Evolutionary conservation across 2,329 filamentous ascomycete genomes (phyloP).

Genomic region (Orbilia brochopaga): DNA sequence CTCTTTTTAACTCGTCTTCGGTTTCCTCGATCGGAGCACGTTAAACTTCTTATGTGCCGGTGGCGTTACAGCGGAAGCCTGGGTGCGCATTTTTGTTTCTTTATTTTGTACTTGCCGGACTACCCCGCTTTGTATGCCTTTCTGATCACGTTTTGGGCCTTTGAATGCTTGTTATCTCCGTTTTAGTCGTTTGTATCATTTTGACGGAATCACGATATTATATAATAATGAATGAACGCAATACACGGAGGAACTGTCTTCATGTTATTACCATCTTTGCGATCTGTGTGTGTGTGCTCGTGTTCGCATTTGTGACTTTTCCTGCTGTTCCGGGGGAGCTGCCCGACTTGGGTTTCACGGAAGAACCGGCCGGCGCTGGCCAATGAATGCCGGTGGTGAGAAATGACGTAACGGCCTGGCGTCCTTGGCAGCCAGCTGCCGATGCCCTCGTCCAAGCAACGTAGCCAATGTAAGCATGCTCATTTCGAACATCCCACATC

Average conservation of each 20-base stretch:
- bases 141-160: neutral
- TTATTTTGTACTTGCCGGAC: neutral
- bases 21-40: slow-evolving; percentile 4
- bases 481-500: too few species aligned
- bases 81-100: slow-evolving; percentile 8
- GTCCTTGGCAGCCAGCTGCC: slow-evolving; percentile 14
- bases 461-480: too few species aligned
- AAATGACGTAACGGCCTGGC: slow-evolving; percentile 40
- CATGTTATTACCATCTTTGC: neutral
- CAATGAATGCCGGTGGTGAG: slow-evolving; percentile 23
- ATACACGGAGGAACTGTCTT: neutral
- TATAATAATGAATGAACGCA: slow-evolving; percentile 4
- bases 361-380: neutral
- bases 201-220: neutral
- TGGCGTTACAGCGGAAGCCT: slow-evolving; percentile 2
- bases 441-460: too few species aligned
- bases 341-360: neutral
- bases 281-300: neutral
- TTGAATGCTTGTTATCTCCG: neutral
- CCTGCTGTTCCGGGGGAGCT: neutral
- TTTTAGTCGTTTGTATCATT: neutral
- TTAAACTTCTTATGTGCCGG: slow-evolving; percentile 7
- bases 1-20: slow-evolving; percentile 5
- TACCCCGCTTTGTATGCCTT: slow-evolving; percentile 11
- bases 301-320: neutral